A percentile compares a stretch with the other conserved stretches of the same genome.
Evolutionary conservation across 257 asterid genomes (phyloP).

Genomic region (Thymus quinquecostatus): DNA sequence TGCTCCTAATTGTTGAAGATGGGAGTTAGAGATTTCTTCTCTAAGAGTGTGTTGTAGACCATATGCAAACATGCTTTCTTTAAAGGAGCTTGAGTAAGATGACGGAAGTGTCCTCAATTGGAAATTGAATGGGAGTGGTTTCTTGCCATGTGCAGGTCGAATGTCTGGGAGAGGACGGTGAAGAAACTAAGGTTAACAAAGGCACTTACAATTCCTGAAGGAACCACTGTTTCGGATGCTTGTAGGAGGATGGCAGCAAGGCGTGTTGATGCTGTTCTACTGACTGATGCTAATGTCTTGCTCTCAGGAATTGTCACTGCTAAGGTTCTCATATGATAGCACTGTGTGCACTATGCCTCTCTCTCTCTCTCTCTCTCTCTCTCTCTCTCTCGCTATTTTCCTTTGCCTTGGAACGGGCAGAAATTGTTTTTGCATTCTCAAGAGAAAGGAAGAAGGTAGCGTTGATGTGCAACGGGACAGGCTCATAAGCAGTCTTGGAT

Average conservation of each 20-base stretch:
- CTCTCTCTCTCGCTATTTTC: background rate
- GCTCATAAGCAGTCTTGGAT: conserved; percentile 12
- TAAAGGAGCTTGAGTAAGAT: conserved; percentile 9
- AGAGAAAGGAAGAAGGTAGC: conserved; percentile 20
- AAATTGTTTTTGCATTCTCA: background rate
- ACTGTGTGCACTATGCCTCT: background rate
- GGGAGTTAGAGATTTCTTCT: background rate
- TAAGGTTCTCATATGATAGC: conserved; percentile 51
- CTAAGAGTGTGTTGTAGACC: background rate
- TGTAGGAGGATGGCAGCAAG: conserved; percentile 94
- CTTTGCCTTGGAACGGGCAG: conserved; percentile 1
- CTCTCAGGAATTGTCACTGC: conserved; percentile 98
- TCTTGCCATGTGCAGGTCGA: conserved; percentile 44
- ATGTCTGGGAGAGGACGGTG: conserved; percentile 87
- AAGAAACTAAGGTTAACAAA: conserved; percentile 87
- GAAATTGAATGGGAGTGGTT: conserved; percentile 8
- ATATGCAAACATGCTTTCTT: background rate
- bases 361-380: background rate
- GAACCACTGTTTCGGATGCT: conserved; percentile 89
- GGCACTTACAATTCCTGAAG: conserved; percentile 96
- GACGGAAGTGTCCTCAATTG: conserved; percentile 2
- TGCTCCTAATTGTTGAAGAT: conserved; percentile 1
- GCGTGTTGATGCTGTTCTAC: conserved; percentile 87
- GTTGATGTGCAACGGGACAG: conserved; percentile 23
- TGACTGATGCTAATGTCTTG: conserved; percentile 88